These are phyloP conservation scores for Maudiozyma serrabonitensis DNA, from an alignment of 805 yeast species.

Conservation along the genomic window DNA sequence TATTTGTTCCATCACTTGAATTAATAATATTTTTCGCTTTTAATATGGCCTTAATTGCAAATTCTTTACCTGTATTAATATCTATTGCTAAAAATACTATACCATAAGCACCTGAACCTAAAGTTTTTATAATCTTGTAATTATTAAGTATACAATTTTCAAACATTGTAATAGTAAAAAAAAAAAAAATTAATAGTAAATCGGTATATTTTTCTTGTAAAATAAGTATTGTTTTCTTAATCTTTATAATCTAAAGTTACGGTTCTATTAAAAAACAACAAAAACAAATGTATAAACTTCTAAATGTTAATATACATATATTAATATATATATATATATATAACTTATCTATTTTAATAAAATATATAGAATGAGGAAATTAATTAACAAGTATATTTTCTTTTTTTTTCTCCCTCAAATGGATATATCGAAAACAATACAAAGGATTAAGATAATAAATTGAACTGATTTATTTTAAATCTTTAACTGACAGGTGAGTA, in stretches of 20 bases:
- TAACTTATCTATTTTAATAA: too few relatives aligned
- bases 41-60: slow-evolving; percentile 65
- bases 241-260: too few relatives aligned
- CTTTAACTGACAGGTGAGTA: not conserved
- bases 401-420: not conserved
- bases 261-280: too few relatives aligned
- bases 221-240: too few relatives aligned
- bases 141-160: slow-evolving; percentile 29
- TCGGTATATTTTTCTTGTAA: not conserved
- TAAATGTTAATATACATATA: too few relatives aligned
- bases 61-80: slow-evolving; percentile 36
- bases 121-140: slow-evolving; percentile 25
- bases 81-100: slow-evolving; percentile 64
- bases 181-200: not conserved
- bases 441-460: not conserved
- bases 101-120: slow-evolving; percentile 82
- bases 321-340: too few relatives aligned
- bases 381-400: too few relatives aligned
- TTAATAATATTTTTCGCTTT: slow-evolving; percentile 26
- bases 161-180: not conserved
- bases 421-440: not conserved
- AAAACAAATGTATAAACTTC: too few relatives aligned
- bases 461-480: not conserved
- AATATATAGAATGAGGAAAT: too few relatives aligned
- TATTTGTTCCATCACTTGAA: slow-evolving; percentile 11